A percentile compares a stretch with the other conserved stretches of the same genome.
Evolutionary conservation across 495 filamentous ascomycete species (phyloP).

Genomic region (Jackrogersella minutella): DNA sequence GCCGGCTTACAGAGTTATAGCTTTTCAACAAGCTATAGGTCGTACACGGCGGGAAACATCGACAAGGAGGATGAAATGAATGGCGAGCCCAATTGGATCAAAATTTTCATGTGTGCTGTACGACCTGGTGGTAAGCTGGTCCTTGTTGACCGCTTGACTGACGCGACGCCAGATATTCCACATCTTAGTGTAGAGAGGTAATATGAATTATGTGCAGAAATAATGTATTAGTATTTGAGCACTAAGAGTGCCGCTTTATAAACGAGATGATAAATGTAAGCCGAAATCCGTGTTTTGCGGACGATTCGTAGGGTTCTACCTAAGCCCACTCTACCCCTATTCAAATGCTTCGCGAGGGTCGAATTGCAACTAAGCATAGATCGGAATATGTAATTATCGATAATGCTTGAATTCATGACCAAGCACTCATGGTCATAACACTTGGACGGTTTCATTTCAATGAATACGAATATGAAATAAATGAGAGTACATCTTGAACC

Average conservation of each 20-base stretch:
- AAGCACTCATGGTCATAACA: no score
- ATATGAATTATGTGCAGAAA: no score
- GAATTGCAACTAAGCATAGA: background rate
- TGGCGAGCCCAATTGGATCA: constrained; percentile 43
- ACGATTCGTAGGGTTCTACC: no score
- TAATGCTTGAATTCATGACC: no score
- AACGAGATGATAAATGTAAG: no score
- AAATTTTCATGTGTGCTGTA: constrained; percentile 35
- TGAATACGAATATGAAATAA: background rate
- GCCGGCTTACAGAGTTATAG: constrained; percentile 44
- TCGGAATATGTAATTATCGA: background rate
- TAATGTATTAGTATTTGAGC: background rate
- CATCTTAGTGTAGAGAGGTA: no score
- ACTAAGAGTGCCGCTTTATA: no score
- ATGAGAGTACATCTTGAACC: no score
- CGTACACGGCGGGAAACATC: constrained; percentile 14
- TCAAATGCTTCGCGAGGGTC: background rate
- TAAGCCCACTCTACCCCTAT: background rate
- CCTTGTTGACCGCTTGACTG: constrained; percentile 31
- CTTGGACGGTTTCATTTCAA: background rate
- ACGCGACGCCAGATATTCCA: background rate
- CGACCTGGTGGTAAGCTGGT: constrained; percentile 36
- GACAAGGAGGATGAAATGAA: constrained; percentile 30
- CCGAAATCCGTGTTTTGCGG: no score
- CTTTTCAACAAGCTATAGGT: constrained; percentile 27